These are phyloP conservation scores for Boletus vinaceobasis DNA, from an alignment of 768 basidiomycete genomes.

Conservation along the genomic window DNA sequence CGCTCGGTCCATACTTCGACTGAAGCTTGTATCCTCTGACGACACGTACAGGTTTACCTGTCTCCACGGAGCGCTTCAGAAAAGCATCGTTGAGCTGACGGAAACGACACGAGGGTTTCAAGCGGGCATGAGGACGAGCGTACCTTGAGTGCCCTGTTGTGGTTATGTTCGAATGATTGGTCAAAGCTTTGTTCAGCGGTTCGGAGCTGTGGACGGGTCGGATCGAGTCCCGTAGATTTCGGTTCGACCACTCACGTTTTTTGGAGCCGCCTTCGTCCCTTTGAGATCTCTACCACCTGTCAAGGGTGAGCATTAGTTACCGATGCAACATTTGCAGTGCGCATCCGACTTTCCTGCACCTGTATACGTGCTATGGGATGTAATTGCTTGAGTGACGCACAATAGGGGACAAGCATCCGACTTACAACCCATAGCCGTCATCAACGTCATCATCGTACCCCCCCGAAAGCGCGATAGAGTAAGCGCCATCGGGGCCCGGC, in stretches of 20 bases:
- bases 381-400: not conserved
- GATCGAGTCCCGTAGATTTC: not conserved
- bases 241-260: conserved; percentile 57
- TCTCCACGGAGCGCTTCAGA: conserved; percentile 68
- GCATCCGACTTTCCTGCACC: conserved; percentile 53
- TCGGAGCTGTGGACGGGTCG: conserved; percentile 55
- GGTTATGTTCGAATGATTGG: conserved; percentile 72
- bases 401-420: conserved; percentile 13
- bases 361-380: conserved; percentile 57
- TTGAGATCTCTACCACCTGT: conserved; percentile 81
- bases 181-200: conserved; percentile 85
- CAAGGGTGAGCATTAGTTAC: not conserved
- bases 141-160: conserved; percentile 70
- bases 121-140: not conserved
- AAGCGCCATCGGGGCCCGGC: conserved; percentile 62
- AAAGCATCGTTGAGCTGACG: not conserved
- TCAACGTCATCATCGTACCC: conserved; percentile 88
- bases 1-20: conserved; percentile 71
- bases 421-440: conserved; percentile 77
- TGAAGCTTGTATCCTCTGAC: conserved; percentile 70
- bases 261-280: conserved; percentile 77
- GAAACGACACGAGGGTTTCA: not conserved
- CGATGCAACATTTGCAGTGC: not conserved
- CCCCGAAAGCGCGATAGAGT: conserved; percentile 84
- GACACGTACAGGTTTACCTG: conserved; percentile 79